Percentiles rank a stretch among this genome's conserved stretches.
Evolutionary conservation across 345 rosid species (phyloP).

Genomic region (Iberis pinnata): DNA sequence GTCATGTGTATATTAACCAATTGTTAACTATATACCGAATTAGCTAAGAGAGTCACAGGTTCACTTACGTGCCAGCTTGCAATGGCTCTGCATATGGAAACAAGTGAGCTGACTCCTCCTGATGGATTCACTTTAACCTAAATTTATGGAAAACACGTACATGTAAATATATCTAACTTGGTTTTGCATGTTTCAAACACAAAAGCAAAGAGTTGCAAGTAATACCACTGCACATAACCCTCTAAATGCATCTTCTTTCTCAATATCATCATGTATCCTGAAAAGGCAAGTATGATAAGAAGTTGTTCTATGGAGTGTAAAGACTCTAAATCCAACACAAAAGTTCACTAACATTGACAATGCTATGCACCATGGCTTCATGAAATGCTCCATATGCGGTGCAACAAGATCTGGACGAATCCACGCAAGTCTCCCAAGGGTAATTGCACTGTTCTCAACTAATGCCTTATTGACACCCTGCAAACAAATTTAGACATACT

Average conservation of each 20-base stretch:
- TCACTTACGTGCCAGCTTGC: conserved; percentile 96
- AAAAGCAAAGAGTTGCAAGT: conserved; percentile 4
- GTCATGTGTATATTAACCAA: neutral
- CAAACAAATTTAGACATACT: conserved; percentile 1
- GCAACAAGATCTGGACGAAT: conserved; percentile 94
- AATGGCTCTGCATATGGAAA: conserved; percentile 76
- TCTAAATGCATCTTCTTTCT: conserved; percentile 95
- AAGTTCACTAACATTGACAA: conserved; percentile 61
- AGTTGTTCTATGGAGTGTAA: neutral
- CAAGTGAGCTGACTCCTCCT: conserved; percentile 84
- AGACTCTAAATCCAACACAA: neutral
- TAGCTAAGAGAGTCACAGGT: neutral
- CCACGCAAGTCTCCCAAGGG: conserved; percentile 98
- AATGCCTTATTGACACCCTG: conserved; percentile 83
- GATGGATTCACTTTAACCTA: conserved; percentile 92
- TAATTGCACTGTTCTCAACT: conserved; percentile 91
- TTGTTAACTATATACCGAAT: neutral
- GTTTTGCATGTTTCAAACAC: conserved; percentile 10
- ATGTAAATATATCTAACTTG: conserved; percentile 7
- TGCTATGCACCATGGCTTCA: conserved; percentile 92
- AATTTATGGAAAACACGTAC: conserved; percentile 9
- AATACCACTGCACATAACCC: conserved; percentile 94
- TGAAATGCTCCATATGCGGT: conserved; percentile 97
- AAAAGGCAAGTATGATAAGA: conserved; percentile 17
- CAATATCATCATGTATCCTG: conserved; percentile 95